phyloP scores from a whole-genome alignment of 2,329 filamentous ascomycete genomes.

The Calonectria pseudoreteaudii region DNA sequence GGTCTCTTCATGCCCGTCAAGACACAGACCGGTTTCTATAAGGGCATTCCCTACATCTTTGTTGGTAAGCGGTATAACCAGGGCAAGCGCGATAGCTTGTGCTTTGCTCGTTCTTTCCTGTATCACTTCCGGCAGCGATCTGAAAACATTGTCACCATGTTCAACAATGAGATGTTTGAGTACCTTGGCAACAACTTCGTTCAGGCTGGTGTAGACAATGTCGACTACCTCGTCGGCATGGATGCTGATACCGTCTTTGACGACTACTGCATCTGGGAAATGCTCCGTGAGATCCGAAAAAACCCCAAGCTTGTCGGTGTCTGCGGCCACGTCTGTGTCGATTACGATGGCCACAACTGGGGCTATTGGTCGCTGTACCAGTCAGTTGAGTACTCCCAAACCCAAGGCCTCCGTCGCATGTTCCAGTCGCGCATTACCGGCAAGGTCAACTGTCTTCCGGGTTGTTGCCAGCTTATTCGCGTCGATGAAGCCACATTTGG shows the following conservation, averaged over 20 bases:
- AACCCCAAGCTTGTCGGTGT: constrained; percentile 59
- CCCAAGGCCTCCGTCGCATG: constrained; percentile 59
- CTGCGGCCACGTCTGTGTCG: constrained; percentile 61
- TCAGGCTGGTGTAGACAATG: constrained; percentile 51
- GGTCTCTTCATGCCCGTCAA: constrained; percentile 60
- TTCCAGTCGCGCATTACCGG: constrained; percentile 62
- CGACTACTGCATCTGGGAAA: constrained; percentile 56
- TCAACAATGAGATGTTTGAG: constrained; percentile 57
- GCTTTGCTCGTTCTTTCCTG: constrained; percentile 61
- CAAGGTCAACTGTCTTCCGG: constrained; percentile 62
- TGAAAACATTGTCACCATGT: constrained; percentile 57
- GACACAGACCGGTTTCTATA: constrained; percentile 57
- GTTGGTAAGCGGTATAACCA: constrained; percentile 63
- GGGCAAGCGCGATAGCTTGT: constrained; percentile 62
- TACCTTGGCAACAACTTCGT: constrained; percentile 54
- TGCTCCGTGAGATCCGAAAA: constrained; percentile 56
- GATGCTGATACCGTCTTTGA: constrained; percentile 62
- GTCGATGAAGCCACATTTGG: constrained; percentile 62
- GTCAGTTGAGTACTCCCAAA: constrained; percentile 61
- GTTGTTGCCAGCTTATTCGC: constrained; percentile 62
- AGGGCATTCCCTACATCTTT: constrained; percentile 59
- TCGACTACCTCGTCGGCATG: constrained; percentile 60
- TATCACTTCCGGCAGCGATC: constrained; percentile 60
- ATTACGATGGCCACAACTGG: constrained; percentile 56
- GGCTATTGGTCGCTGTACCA: constrained; percentile 60